Conservation (phyloP, 2,329 filamentous ascomycete genomes). For the Chrysoporthe austroafricana region DNA sequence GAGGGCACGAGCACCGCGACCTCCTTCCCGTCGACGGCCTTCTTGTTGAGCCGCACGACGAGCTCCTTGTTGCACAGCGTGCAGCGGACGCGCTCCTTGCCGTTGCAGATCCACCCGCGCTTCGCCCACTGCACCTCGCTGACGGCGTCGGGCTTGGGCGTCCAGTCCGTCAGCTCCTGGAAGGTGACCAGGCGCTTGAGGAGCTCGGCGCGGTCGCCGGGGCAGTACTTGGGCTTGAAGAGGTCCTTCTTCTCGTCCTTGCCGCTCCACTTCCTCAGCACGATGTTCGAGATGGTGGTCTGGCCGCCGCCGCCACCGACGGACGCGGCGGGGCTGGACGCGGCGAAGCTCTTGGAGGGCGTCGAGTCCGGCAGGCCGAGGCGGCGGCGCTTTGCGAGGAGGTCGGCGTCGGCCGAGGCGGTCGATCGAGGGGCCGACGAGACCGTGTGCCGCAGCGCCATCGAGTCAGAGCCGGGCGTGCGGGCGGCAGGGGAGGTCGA, state of each 20-base stretch:
- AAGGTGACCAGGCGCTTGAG: slow-evolving; percentile 83
- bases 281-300: slow-evolving; percentile 46
- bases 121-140: slow-evolving; percentile 95
- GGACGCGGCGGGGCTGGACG: slow-evolving; percentile 19
- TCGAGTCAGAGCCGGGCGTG: slow-evolving; percentile 30
- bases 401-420: slow-evolving; percentile 42
- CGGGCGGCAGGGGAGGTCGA: slow-evolving; percentile 28
- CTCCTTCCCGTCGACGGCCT: slow-evolving; percentile 59
- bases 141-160: slow-evolving; percentile 84
- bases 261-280: slow-evolving; percentile 46
- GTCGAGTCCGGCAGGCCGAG: slow-evolving; percentile 49
- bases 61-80: slow-evolving; percentile 83
- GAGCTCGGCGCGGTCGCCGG: slow-evolving; percentile 82
- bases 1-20: slow-evolving; percentile 58
- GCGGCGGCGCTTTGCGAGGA: slow-evolving; percentile 59
- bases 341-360: slow-evolving; percentile 37
- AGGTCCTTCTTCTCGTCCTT: slow-evolving; percentile 33
- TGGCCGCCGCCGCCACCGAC: slow-evolving; percentile 28
- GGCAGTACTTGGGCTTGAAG: slow-evolving; percentile 73
- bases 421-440: slow-evolving; percentile 27
- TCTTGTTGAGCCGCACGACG: slow-evolving; percentile 74
- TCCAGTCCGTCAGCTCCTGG: slow-evolving; percentile 89
- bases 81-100: slow-evolving; percentile 82
- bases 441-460: slow-evolving; percentile 33
- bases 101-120: slow-evolving; percentile 85